A percentile compares a stretch with the other conserved stretches of the same genome.
These are phyloP conservation scores for Phalaenopsis equestris DNA, from an alignment of 106 monocot species.

Conservation along the genomic window DNA sequence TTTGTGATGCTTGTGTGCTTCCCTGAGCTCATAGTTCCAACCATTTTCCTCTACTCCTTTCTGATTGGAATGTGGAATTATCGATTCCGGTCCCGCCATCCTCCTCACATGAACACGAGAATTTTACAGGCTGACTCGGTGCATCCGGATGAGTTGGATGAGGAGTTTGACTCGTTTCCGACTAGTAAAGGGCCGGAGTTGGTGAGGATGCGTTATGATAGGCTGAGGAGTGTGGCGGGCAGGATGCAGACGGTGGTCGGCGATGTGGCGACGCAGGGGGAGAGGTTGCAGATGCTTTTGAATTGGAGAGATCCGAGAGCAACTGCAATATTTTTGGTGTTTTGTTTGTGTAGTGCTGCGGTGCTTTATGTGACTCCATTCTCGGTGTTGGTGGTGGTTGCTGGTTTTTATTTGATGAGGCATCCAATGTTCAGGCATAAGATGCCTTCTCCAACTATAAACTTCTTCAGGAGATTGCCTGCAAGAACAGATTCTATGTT, in stretches of 20 bases:
- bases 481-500: constrained; percentile 58
- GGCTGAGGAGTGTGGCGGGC: constrained; percentile 53
- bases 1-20: constrained; percentile 52
- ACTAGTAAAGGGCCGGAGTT: constrained; percentile 23
- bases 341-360: constrained; percentile 35
- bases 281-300: constrained; percentile 50
- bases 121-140: constrained; percentile 38
- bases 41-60: constrained; percentile 53
- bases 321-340: constrained; percentile 43
- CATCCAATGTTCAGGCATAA: constrained; percentile 56
- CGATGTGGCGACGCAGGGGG: constrained; percentile 66
- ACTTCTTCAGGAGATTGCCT: constrained; percentile 72
- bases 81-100: constrained; percentile 34
- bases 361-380: constrained; percentile 44
- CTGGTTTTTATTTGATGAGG: constrained; percentile 68
- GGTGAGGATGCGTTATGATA: constrained; percentile 53
- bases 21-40: constrained; percentile 59
- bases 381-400: constrained; percentile 25
- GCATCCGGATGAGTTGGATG: constrained; percentile 59
- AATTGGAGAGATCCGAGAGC: constrained; percentile 78
- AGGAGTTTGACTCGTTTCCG: constrained; percentile 70
- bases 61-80: constrained; percentile 58
- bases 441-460: constrained; percentile 25
- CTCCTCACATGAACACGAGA: constrained; percentile 59
- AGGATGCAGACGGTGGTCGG: constrained; percentile 54